A percentile compares a stretch with the other conserved stretches of the same genome.
Evolutionary conservation across 129 eudicot species (phyloP).

Genomic region (Pulicaria dysenterica): DNA sequence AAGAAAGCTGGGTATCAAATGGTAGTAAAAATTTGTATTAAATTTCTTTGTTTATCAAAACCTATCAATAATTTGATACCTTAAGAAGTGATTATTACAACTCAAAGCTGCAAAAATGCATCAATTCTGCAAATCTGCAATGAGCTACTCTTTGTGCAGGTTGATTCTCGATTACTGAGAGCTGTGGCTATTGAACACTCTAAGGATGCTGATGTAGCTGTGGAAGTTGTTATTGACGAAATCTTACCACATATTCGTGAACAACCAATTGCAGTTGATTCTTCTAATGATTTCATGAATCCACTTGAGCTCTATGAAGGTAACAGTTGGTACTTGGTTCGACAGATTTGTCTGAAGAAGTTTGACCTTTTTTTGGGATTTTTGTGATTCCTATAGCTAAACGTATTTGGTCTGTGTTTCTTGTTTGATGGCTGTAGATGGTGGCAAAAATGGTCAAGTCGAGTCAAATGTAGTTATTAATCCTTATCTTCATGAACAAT

Average conservation of each 20-base stretch:
- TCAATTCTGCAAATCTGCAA: neutral
- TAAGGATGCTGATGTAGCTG: conserved; percentile 80
- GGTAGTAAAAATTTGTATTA: neutral
- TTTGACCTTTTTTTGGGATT: neutral
- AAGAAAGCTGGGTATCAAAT: neutral
- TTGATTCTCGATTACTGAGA: conserved; percentile 68
- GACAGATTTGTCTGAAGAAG: neutral
- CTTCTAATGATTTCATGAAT: conserved; percentile 28
- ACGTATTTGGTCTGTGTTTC: neutral
- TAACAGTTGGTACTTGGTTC: conserved; percentile 15
- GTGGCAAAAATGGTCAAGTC: neutral
- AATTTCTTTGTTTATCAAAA: too few species aligned
- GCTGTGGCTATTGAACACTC: conserved; percentile 90
- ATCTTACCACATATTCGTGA: conserved; percentile 49
- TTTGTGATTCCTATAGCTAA: neutral
- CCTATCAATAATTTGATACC: too few species aligned
- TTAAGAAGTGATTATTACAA: too few species aligned
- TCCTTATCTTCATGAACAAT: neutral
- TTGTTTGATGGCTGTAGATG: conserved; percentile 23
- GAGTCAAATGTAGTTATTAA: neutral
- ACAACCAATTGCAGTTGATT: conserved; percentile 19
- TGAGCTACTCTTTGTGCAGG: conserved; percentile 39
- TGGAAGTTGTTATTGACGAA: conserved; percentile 62
- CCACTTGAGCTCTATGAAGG: conserved; percentile 31
- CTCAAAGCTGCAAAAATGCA: too few species aligned